These are phyloP conservation scores for Gossypium sturtianum DNA, from an alignment of 345 rosid species.

Conservation along the genomic window DNA sequence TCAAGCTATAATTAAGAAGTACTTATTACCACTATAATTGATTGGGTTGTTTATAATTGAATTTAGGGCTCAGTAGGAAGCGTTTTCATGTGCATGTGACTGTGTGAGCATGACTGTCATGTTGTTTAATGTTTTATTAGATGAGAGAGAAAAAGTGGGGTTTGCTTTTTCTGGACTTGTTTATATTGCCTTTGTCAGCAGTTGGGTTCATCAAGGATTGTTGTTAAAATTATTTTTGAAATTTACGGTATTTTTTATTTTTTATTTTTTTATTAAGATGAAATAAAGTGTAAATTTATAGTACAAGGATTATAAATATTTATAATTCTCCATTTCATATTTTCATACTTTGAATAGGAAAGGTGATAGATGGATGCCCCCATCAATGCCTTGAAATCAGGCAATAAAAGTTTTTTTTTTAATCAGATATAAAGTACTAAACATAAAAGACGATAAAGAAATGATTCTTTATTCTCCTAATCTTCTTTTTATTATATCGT, in stretches of 20 bases:
- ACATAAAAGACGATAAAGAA: neutral
- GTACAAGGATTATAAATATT: too few relatives aligned
- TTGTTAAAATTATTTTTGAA: neutral
- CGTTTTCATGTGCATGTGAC: neutral
- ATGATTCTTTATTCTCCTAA: neutral
- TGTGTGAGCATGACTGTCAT: neutral
- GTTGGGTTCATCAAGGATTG: slow-evolving; percentile 1
- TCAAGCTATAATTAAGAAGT: neutral
- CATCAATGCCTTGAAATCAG: neutral
- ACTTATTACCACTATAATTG: neutral
- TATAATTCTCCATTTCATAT: too few relatives aligned
- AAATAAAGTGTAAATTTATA: neutral
- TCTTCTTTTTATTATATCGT: neutral
- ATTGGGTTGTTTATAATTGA: neutral
- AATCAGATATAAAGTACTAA: neutral
- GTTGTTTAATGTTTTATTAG: neutral
- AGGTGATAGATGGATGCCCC: neutral
- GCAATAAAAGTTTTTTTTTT: neutral
- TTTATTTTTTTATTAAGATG: neutral
- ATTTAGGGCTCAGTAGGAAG: neutral
- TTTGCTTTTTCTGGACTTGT: neutral
- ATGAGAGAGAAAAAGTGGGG: neutral
- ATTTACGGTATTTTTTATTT: neutral
- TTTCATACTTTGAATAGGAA: too few relatives aligned
- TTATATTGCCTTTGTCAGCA: neutral